phyloP scores from a whole-genome alignment of 208 protist genomes.

The Zelonia costaricensis region DNA sequence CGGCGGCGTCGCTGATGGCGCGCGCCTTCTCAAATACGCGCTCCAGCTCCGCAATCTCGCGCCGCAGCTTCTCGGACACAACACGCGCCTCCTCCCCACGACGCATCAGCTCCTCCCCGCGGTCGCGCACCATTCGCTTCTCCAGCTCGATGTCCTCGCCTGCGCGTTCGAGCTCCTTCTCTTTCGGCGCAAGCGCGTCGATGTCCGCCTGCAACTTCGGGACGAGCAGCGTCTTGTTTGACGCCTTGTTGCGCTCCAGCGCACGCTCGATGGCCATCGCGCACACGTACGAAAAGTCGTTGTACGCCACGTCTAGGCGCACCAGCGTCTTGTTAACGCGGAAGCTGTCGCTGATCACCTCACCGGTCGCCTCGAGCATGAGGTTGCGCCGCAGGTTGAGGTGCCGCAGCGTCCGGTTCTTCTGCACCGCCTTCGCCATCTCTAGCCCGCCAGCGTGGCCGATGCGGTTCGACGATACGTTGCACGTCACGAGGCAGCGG shows the following conservation, averaged over 20 bases:
- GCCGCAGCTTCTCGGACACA: constrained; percentile 70
- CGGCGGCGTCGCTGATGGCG: constrained; percentile 44
- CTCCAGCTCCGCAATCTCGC: constrained; percentile 76
- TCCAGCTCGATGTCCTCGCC: constrained; percentile 88
- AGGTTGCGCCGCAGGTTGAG: constrained; percentile 84
- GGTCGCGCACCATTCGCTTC: constrained; percentile 82
- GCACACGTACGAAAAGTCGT: constrained; percentile 92
- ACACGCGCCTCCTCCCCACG: constrained; percentile 84
- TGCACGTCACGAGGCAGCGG: constrained; percentile 56
- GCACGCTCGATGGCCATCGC: constrained; percentile 65
- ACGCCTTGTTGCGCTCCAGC: constrained; percentile 63
- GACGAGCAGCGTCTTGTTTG: constrained; percentile 73
- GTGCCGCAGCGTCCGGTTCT: constrained; percentile 69
- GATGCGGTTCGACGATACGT: constrained; percentile 81
- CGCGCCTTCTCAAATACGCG: constrained; percentile 45
- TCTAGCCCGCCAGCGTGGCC: constrained; percentile 75
- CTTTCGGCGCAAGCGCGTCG: constrained; percentile 69
- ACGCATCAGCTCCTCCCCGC: constrained; percentile 82
- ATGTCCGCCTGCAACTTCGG: constrained; percentile 80
- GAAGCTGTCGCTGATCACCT: constrained; percentile 68
- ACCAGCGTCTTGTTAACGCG: constrained; percentile 68
- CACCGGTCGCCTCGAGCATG: constrained; percentile 73
- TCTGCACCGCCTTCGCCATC: constrained; percentile 52
- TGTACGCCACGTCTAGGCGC: constrained; percentile 89
- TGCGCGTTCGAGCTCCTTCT: constrained; percentile 79